Conservation (phyloP, 176 grass and related monocot genomes). For the Oryza brachyantha region DNA sequence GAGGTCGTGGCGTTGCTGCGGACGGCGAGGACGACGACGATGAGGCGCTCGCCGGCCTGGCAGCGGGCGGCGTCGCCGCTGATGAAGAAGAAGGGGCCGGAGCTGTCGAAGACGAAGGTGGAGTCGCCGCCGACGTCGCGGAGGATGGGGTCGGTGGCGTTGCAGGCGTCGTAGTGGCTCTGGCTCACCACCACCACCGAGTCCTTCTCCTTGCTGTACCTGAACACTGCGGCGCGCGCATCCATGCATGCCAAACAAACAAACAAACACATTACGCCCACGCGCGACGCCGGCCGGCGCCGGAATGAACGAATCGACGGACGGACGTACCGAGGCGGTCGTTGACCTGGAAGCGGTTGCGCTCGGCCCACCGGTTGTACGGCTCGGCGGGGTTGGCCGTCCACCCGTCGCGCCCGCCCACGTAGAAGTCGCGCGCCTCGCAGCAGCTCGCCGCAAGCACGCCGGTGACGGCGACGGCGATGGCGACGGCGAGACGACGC, state of each 20-base stretch:
- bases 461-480: neutral
- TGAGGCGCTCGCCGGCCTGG: slow-evolving; percentile 44
- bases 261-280: too few relatives aligned
- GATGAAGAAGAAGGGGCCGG: slow-evolving; percentile 70
- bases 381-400: slow-evolving; percentile 41
- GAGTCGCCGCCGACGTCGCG: slow-evolving; percentile 51
- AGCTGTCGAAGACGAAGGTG: slow-evolving; percentile 38
- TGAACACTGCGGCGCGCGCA: slow-evolving; percentile 78
- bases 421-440: slow-evolving; percentile 48
- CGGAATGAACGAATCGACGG: too few relatives aligned
- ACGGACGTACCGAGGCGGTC: slow-evolving; percentile 53
- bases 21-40: slow-evolving; percentile 58
- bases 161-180: slow-evolving; percentile 66
- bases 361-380: slow-evolving; percentile 64
- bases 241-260: too few relatives aligned
- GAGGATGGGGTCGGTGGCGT: slow-evolving; percentile 33
- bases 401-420: slow-evolving; percentile 65
- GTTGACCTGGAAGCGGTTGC: slow-evolving; percentile 80
- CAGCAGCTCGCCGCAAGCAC: slow-evolving; percentile 7
- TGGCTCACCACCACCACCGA: slow-evolving; percentile 59
- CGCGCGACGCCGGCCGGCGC: too few relatives aligned
- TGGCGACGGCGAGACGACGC: neutral
- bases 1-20: slow-evolving; percentile 1
- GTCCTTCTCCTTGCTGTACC: slow-evolving; percentile 39
- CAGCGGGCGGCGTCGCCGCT: slow-evolving; percentile 52